These are phyloP conservation scores for Sporothrix pallida DNA, from an alignment of 2,329 filamentous ascomycete species.

Conservation along the genomic window DNA sequence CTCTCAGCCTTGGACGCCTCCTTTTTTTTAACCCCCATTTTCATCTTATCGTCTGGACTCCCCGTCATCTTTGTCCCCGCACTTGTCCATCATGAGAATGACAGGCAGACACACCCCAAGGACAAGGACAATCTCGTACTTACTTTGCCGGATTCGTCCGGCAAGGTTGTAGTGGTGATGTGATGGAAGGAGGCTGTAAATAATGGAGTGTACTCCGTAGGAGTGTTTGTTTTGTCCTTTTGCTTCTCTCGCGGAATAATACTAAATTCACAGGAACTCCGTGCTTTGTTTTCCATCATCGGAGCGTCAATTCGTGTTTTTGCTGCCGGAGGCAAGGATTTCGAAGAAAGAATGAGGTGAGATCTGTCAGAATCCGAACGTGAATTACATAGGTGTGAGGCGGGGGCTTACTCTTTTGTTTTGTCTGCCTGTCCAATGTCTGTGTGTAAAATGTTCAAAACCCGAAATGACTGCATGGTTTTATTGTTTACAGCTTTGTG, in stretches of 20 bases:
- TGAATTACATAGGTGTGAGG: too few species aligned
- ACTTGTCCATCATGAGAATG: background rate
- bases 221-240: background rate
- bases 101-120: background rate
- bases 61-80: background rate
- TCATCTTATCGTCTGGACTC: background rate
- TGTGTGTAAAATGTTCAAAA: too few species aligned
- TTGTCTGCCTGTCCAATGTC: too few species aligned
- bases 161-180: background rate
- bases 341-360: background rate
- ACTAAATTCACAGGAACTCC: background rate
- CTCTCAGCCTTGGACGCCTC: constrained; percentile 5
- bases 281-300: background rate
- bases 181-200: background rate
- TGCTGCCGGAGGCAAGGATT: background rate
- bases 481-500: too few species aligned
- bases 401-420: background rate
- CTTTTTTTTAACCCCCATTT: background rate
- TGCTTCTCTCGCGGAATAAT: background rate
- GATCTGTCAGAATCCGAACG: background rate
- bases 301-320: background rate
- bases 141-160: background rate
- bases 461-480: too few species aligned
- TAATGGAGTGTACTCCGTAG: background rate
- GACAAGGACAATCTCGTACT: background rate